These are phyloP conservation scores for Lagenidium giganteum DNA, from an alignment of 352 stramenopile genomes.

Conservation along the genomic window DNA sequence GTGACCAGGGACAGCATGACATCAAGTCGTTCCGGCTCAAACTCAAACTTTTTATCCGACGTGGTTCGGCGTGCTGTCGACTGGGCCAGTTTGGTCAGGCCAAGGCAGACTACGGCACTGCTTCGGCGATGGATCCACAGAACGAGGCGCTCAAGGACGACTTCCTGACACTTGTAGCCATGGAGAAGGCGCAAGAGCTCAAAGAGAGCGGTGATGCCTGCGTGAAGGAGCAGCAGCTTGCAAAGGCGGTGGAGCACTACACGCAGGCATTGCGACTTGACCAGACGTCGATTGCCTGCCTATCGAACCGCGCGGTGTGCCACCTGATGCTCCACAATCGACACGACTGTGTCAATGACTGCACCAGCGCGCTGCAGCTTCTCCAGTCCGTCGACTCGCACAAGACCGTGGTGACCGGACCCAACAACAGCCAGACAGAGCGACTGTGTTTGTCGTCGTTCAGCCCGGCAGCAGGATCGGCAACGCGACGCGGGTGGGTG, in stretches of 20 bases:
- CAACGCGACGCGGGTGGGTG: slow-evolving; percentile 62
- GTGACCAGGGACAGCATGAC: slow-evolving; percentile 7
- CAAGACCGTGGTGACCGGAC: slow-evolving; percentile 10
- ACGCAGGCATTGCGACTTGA: slow-evolving; percentile 50
- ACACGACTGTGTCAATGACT: slow-evolving; percentile 55
- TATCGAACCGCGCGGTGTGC: slow-evolving; percentile 75
- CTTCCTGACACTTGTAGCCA: slow-evolving; percentile 49
- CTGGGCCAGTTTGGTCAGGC: slow-evolving; percentile 48
- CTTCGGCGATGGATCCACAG: slow-evolving; percentile 71
- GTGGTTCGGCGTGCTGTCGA: slow-evolving; percentile 64
- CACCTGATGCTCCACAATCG: slow-evolving; percentile 47
- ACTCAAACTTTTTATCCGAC: slow-evolving; percentile 68
- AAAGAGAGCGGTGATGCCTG: slow-evolving; percentile 46
- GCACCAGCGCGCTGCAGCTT: slow-evolving; percentile 40
- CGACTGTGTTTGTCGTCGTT: slow-evolving; percentile 54
- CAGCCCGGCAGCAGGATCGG: slow-evolving; percentile 43
- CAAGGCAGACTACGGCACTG: slow-evolving; percentile 78
- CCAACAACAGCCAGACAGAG: slow-evolving; percentile 1
- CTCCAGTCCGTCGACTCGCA: too few species aligned
- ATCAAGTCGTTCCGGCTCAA: slow-evolving; percentile 62
- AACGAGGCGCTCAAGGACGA: slow-evolving; percentile 62
- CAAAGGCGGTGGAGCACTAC: slow-evolving; percentile 45
- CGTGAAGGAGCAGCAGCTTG: slow-evolving; percentile 34
- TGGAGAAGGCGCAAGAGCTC: slow-evolving; percentile 47
- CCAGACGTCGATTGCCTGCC: slow-evolving; percentile 53